Conservation (phyloP, 305 asterid species). For the Solanum chacoense region DNA sequence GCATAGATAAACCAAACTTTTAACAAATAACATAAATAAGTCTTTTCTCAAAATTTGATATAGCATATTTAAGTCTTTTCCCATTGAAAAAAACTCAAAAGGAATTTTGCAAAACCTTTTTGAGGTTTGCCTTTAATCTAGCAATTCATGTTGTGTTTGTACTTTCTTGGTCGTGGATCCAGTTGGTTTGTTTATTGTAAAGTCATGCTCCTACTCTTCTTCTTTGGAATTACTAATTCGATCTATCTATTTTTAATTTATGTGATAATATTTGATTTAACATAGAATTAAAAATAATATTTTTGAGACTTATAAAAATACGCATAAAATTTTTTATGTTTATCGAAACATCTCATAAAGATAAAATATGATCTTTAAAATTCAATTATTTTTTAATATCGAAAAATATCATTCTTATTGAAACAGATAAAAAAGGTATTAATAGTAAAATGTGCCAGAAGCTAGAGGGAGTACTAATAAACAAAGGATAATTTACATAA, state of each 20-base stretch:
- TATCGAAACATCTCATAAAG: background rate
- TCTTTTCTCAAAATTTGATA: background rate
- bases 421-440: no score
- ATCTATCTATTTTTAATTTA: background rate
- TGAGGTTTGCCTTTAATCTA: background rate
- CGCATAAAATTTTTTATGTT: background rate
- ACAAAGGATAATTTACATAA: no score
- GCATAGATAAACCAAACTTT: background rate
- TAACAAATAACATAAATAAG: no score
- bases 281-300: fast-evolving
- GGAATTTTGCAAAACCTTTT: background rate
- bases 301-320: background rate
- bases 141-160: background rate
- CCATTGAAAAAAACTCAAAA: background rate
- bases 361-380: background rate
- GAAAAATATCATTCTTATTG: background rate
- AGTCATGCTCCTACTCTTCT: background rate
- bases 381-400: background rate
- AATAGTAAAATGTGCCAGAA: background rate
- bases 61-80: background rate
- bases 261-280: background rate
- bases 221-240: background rate
- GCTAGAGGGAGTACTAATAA: background rate
- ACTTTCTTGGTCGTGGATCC: background rate
- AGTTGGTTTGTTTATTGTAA: background rate